Conservation (phyloP, 805 yeast genomes). For the Kurtzmaniella fragi region DNA sequence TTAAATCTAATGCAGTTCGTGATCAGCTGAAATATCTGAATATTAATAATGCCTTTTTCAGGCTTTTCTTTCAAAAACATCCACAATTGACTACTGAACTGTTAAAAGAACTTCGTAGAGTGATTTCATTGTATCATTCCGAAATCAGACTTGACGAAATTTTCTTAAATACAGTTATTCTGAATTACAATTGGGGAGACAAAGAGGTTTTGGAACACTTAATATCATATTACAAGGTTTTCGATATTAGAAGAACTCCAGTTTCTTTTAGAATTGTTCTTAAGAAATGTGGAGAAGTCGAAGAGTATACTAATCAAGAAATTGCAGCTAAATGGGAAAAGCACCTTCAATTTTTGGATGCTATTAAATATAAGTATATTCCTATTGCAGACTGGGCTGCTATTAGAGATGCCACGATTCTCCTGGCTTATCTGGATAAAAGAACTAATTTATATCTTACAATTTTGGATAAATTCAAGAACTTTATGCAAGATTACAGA, state of each 20-base stretch:
- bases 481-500: constrained; percentile 34
- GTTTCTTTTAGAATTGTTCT: constrained; percentile 69
- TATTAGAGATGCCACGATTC: constrained; percentile 68
- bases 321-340: constrained; percentile 56
- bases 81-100: constrained; percentile 51
- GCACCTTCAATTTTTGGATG: constrained; percentile 42
- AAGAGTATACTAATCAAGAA: constrained; percentile 43
- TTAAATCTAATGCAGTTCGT: constrained; percentile 30
- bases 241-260: constrained; percentile 55
- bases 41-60: constrained; percentile 63
- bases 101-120: constrained; percentile 48
- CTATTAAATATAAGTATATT: constrained; percentile 53
- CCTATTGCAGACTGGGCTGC: constrained; percentile 87
- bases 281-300: constrained; percentile 66
- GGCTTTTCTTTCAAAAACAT: constrained; percentile 59
- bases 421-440: constrained; percentile 35
- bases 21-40: constrained; percentile 63
- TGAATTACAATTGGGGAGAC: constrained; percentile 66
- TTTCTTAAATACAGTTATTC: constrained; percentile 71
- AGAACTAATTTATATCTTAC: constrained; percentile 52
- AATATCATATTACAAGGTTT: constrained; percentile 53
- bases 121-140: constrained; percentile 49
- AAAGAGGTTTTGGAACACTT: constrained; percentile 60
- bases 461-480: constrained; percentile 45
- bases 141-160: constrained; percentile 65